Conservation (phyloP, 345 rosid species). For the Anacardium occidentale region DNA sequence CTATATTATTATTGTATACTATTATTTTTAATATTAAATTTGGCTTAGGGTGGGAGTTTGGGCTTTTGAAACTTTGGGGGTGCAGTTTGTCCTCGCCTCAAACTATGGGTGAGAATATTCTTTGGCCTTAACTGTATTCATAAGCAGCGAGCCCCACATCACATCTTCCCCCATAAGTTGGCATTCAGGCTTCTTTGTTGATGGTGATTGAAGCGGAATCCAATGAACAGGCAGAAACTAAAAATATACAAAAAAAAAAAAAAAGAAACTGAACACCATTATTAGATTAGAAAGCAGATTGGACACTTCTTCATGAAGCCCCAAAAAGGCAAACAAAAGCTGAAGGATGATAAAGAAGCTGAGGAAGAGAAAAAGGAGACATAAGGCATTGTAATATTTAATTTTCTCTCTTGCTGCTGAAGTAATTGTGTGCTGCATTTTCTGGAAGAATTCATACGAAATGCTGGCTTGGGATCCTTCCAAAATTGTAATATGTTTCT, state of each 20-base stretch:
- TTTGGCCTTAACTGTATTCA: conserved; percentile 15
- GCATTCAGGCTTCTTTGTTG: conserved; percentile 36
- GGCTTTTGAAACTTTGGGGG: no score
- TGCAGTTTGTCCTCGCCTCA: no score
- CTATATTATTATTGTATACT: no score
- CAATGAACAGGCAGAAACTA: conserved; percentile 17
- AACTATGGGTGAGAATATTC: no score
- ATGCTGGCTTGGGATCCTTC: conserved; percentile 8
- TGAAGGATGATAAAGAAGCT: conserved; percentile 30
- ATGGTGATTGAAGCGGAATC: conserved; percentile 63
- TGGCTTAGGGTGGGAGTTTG: no score
- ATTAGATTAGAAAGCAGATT: conserved; percentile 29
- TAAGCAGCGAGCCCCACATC: conserved; percentile 17
- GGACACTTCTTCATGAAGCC: conserved; percentile 77
- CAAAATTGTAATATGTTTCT: neutral
- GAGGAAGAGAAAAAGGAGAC: conserved; percentile 25
- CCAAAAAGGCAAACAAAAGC: conserved; percentile 55
- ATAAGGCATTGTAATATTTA: neutral
- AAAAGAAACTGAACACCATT: conserved; percentile 24
- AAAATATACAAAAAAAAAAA: conserved; percentile 1
- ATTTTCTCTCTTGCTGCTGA: neutral
- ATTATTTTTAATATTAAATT: no score
- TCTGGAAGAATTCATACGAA: neutral
- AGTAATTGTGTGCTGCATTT: neutral
- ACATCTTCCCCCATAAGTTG: conserved; percentile 20